A percentile compares a stretch with the other conserved stretches of the same genome.
Evolutionary conservation across 257 asterid species (phyloP).

Genomic region (Petunia axillaris): DNA sequence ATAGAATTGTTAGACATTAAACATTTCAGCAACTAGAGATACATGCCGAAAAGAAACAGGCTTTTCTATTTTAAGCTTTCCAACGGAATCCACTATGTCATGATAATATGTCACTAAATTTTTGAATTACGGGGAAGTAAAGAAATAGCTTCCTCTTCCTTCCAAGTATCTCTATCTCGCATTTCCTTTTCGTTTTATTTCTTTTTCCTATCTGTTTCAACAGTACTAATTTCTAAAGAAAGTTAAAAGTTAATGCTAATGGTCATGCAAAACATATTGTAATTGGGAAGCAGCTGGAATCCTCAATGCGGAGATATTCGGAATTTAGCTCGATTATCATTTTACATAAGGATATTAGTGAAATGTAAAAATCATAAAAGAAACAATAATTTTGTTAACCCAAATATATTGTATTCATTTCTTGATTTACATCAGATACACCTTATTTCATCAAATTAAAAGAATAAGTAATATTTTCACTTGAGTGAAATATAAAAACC

Average conservation of each 20-base stretch:
- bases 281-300: background rate
- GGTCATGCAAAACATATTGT: too few species aligned
- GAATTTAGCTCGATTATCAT: too few species aligned
- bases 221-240: background rate
- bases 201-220: background rate
- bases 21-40: background rate
- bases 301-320: too few species aligned
- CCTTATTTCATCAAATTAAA: background rate
- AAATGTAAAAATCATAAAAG: too few species aligned
- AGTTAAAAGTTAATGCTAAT: too few species aligned
- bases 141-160: constrained; percentile 17
- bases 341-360: too few species aligned
- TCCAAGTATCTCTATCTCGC: background rate
- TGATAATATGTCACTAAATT: background rate
- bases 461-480: background rate
- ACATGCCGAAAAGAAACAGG: background rate
- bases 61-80: background rate
- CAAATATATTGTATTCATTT: background rate
- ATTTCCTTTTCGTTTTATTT: background rate
- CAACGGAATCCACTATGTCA: background rate
- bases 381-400: too few species aligned
- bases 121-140: constrained; percentile 20
- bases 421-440: background rate
- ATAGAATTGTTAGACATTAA: background rate
- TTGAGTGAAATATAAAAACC: background rate